Percentiles rank a stretch among this genome's conserved stretches.
Conservation (phyloP, 495 filamentous ascomycete species). For the Xylaria curta region DNA sequence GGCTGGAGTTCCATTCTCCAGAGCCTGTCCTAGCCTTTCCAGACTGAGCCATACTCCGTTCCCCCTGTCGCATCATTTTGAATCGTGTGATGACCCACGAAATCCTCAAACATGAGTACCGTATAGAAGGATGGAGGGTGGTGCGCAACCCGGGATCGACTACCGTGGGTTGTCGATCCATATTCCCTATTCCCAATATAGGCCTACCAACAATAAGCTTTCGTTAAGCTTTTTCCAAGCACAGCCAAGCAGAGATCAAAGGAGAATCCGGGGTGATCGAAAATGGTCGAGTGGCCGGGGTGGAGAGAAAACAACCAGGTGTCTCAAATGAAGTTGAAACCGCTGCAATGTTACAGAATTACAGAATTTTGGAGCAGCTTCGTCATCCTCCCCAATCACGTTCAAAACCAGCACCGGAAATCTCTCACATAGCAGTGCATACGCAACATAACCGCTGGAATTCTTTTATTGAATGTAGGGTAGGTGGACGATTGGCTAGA, state of each 20-base stretch:
- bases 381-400: conserved; percentile 3
- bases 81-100: conserved; percentile 8
- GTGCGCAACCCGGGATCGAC: not conserved
- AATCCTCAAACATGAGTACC: conserved; percentile 17
- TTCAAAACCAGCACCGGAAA: not conserved
- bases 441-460: not conserved
- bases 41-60: conserved; percentile 14
- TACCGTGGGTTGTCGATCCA: conserved; percentile 10
- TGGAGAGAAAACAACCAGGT: conserved; percentile 5
- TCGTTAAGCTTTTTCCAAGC: conserved; percentile 21
- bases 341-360: conserved; percentile 21
- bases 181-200: not conserved
- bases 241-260: conserved; percentile 9
- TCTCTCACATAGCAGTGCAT: not conserved
- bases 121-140: conserved; percentile 1
- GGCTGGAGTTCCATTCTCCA: not conserved
- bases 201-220: not conserved
- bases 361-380: conserved; percentile 1
- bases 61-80: conserved; percentile 15
- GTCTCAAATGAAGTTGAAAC: conserved; percentile 24
- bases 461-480: not conserved
- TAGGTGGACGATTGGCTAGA: not conserved
- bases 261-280: conserved; percentile 13
- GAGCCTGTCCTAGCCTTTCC: conserved; percentile 1
- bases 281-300: not conserved